Percentiles rank a stretch among this genome's conserved stretches.
phyloP scores from a whole-genome alignment of 257 asterid genomes.

The Przewalskia tangutica region DNA sequence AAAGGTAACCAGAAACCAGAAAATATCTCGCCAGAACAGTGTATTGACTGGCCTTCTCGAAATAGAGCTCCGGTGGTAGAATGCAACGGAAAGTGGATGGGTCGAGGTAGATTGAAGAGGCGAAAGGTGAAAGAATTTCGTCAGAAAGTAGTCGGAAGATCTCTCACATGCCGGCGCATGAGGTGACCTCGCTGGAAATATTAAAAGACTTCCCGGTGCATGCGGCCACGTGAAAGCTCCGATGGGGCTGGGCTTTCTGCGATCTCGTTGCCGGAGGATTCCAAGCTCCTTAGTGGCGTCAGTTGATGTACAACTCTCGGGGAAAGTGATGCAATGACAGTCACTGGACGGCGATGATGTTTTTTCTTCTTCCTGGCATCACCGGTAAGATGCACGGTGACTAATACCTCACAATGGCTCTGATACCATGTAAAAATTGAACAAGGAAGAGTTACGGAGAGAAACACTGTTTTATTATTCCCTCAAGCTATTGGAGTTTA shows the following conservation, averaged over 20 bases:
- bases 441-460: background rate
- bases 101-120: background rate
- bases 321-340: background rate
- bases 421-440: background rate
- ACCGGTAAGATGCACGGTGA: background rate
- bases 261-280: background rate
- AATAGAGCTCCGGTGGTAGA: background rate
- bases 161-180: background rate
- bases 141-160: background rate
- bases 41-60: background rate
- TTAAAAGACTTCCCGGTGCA: background rate
- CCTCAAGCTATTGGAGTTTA: background rate
- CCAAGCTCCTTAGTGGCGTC: background rate
- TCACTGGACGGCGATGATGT: background rate
- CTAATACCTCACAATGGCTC: background rate
- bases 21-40: background rate
- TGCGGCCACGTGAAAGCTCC: background rate
- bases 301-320: background rate
- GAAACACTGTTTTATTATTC: background rate
- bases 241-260: background rate
- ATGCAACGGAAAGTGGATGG: too few species aligned
- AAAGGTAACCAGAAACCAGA: background rate
- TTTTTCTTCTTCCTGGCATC: background rate
- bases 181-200: background rate
- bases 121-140: background rate